Evolutionary conservation across 169 alveolate genomes (phyloP).

Genomic region (Toxoplasma gondii): DNA sequence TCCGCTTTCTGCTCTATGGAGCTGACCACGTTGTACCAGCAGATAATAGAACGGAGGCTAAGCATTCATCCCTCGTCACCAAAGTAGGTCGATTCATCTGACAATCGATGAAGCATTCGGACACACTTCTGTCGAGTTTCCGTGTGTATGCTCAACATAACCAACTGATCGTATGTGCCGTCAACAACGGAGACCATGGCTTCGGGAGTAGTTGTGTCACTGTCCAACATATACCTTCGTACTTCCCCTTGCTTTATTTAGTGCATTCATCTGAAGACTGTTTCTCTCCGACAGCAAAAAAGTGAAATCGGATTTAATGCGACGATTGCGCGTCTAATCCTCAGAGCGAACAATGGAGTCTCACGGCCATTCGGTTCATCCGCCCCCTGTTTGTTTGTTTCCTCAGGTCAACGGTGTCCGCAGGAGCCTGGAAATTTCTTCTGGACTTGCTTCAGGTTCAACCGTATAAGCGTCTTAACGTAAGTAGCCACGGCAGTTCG

Average conservation of each 20-base stretch:
- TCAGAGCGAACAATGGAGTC: no score
- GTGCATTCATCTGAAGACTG: no score
- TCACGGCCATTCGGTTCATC: neutral
- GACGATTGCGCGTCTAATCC: no score
- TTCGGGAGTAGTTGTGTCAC: neutral
- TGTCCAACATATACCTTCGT: neutral
- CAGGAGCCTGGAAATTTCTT: slow-evolving; percentile 35
- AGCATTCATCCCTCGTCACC: neutral
- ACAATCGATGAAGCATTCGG: neutral
- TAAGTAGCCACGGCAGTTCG: neutral
- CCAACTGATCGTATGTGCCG: no score
- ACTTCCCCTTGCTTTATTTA: no score
- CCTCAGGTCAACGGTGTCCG: slow-evolving; percentile 2
- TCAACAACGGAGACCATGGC: neutral
- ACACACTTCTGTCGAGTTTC: neutral
- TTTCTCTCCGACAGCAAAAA: no score
- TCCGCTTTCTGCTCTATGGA: slow-evolving; percentile 67
- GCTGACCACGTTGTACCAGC: slow-evolving; percentile 51
- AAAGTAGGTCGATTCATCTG: neutral
- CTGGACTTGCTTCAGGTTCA: slow-evolving; percentile 9
- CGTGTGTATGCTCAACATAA: neutral
- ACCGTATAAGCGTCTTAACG: neutral
- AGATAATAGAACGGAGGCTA: slow-evolving; percentile 34
- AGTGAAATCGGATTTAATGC: no score
- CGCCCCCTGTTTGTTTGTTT: neutral